Evolutionary conservation across 2,329 filamentous ascomycete genomes (phyloP), one percentile per base, ranked within the genome.

Genomic region (Pseudocercospora eumusae): DNA sequence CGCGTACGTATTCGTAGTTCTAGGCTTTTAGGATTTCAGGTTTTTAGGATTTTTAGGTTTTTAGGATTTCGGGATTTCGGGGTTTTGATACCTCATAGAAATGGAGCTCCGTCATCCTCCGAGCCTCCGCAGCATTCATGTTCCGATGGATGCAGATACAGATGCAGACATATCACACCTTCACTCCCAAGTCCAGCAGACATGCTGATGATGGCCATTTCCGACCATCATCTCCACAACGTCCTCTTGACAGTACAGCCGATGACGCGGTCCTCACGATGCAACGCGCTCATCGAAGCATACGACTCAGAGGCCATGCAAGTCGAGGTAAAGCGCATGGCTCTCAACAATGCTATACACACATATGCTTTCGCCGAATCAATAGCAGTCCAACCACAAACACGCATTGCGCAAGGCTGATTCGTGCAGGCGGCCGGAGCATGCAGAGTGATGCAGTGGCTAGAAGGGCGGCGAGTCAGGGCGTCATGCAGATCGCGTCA

Each of bases 361-460:
- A 15, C 18, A 52, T 28, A 52, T 52, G 47, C 47, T 52, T 52
- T 52, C 47, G 15, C 47, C 3, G 4, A 31, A 25, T 28, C 21
- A 28, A 23, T 21, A 52, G n/a, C 20, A 52, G 9, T 25, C 44
- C 44, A 47, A 47, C 20, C 44, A 47, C 44, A 18, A 25, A 13
- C 47, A 18, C 13, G 8, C 47, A 52, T 31, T 52, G 47, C 47
- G 5, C 21, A 53, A 15, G 53, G n/a, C 57, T 60, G 61, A 63
- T 47, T 63, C 61, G 61, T 63, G 53, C 52, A 20, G 23, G 52
- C 42, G 42, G 44, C 23, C 47, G 53, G 13, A 23, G 21, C 50
- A 56, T 63, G 61, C 61, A 63, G 52, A 57, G 52, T 63, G 61
- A 63, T 63, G 61, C 57, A 57, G 61, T 63, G 61, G 61, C 61